Evolutionary conservation across 2,329 filamentous ascomycete species (phyloP).

Genomic region (Exophiala calicioides): DNA sequence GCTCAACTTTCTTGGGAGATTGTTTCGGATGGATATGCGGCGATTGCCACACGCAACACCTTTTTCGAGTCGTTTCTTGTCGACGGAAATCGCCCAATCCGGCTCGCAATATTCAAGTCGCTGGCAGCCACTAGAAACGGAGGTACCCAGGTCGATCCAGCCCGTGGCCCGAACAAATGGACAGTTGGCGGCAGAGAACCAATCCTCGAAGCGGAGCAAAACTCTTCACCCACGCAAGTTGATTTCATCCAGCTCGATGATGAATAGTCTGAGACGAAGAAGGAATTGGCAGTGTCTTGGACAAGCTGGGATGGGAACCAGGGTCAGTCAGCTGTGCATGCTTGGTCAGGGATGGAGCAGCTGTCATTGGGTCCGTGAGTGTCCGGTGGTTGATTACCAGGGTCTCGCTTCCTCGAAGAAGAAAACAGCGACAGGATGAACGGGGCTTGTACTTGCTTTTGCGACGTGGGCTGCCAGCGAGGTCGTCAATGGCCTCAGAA

Average conservation of each 20-base stretch:
- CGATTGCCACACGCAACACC: conserved; percentile 13
- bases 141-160: conserved; percentile 17
- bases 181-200: conserved; percentile 9
- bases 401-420: too few species aligned
- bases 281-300: too few species aligned
- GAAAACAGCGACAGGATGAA: too few species aligned
- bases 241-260: conserved; percentile 16
- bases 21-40: conserved; percentile 16
- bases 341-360: conserved; percentile 4
- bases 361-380: too few species aligned
- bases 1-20: conserved; percentile 30
- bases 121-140: conserved; percentile 13
- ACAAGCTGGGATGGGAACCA: too few species aligned
- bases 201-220: background rate
- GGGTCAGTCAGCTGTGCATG: conserved; percentile 4
- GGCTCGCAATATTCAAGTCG: conserved; percentile 16
- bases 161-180: conserved; percentile 18
- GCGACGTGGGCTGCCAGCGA: too few species aligned
- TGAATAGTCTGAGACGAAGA: too few species aligned
- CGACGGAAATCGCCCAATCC: conserved; percentile 10
- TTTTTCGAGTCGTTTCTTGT: conserved; percentile 19
- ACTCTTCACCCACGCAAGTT: too few species aligned
- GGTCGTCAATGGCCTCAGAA: too few species aligned
- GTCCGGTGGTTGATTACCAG: too few species aligned
- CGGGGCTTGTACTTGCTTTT: too few species aligned